Base-by-base conservation (phyloP, 1,284 basidiomycete genomes). In the Thecaphora frezii region DNA sequence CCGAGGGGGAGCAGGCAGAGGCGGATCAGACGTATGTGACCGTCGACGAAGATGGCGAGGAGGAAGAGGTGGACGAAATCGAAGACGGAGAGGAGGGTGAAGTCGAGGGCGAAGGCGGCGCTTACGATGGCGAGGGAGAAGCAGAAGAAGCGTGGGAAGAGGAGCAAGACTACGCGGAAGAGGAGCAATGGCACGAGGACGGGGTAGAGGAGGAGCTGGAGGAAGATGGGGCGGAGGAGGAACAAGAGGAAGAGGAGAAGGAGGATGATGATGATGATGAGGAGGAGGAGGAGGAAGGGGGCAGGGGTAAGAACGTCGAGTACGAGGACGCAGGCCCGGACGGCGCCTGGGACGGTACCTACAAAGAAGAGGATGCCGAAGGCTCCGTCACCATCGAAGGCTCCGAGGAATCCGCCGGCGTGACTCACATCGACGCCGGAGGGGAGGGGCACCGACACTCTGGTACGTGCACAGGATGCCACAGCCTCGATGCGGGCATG, bases 261-360 rank as follows among this genome's bases (percentile, higher is more conserved):
- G 46, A 38, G 2, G 44, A 21, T 19, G 23, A 23, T 2, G 44
- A 46, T 9, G 38, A 44, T 8, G 47, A 22, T 13, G 28, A 48
- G 1, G 44, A 44, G 26, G 46, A 50, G 2, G 49, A 51, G 3
- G 54, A 43, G 5, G 54, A 54, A n/a, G n/a, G n/a, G n/a, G n/a
- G n/a, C n/a, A n/a, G n/a, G n/a, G n/a, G n/a, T n/a, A n/a, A n/a
- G n/a, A n/a, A n/a, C n/a, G n/a, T n/a, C n/a, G n/a, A n/a, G n/a
- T n/a, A n/a, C n/a, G 59, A 22, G 10, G 53, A 51, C 14, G 51
- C n/a, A n/a, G n/a, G n/a, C n/a, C n/a, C n/a, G n/a, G n/a, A n/a
- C n/a, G n/a, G n/a, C n/a, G n/a, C n/a, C n/a, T n/a, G n/a, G n/a
- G n/a, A n/a, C n/a, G n/a, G n/a, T n/a, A n/a, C n/a, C n/a, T 7